Percentiles rank a stretch among this genome's conserved stretches.
Conservation (phyloP, 192 early-diverging fungal species). For the Linderina pennispora region DNA sequence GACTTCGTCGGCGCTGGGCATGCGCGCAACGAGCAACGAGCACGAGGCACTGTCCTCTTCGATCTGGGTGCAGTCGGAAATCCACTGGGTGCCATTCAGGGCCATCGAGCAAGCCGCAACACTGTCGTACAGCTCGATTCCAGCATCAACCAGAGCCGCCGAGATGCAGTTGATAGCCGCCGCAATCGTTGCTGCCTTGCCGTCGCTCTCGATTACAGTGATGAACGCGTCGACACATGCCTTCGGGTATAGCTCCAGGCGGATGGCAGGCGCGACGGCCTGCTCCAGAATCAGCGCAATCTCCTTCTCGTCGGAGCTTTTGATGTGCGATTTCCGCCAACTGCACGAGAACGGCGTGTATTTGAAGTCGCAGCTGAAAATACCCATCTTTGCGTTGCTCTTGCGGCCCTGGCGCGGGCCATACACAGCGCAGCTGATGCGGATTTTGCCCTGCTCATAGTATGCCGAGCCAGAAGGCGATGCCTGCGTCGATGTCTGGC, state of each 20-base stretch:
- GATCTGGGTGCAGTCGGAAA: constrained; percentile 31
- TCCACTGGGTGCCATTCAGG: constrained; percentile 19
- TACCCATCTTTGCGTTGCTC: constrained; percentile 33
- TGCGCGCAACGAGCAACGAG: constrained; percentile 31
- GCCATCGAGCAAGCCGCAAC: constrained; percentile 45
- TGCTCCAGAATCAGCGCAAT: constrained; percentile 39
- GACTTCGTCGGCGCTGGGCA: constrained; percentile 45
- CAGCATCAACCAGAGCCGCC: constrained; percentile 44
- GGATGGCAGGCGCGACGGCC: constrained; percentile 41
- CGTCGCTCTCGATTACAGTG: constrained; percentile 49
- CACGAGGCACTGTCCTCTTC: constrained; percentile 27
- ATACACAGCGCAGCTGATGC: constrained; percentile 47
- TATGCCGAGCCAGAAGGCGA: constrained; percentile 45
- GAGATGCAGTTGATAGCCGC: constrained; percentile 49
- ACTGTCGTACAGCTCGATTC: constrained; percentile 47
- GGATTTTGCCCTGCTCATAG: constrained; percentile 45
- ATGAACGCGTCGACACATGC: constrained; percentile 43
- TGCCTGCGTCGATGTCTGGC: constrained; percentile 16
- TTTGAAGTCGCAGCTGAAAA: constrained; percentile 43
- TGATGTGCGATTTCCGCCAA: constrained; percentile 36
- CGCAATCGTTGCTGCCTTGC: constrained; percentile 41
- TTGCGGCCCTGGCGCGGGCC: constrained; percentile 41
- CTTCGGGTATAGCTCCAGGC: constrained; percentile 47
- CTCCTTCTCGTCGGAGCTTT: constrained; percentile 42
- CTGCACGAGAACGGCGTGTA: constrained; percentile 45